These are phyloP conservation scores for Dissoconium aciculare DNA, from an alignment of 2,329 filamentous ascomycete species.

Conservation along the genomic window DNA sequence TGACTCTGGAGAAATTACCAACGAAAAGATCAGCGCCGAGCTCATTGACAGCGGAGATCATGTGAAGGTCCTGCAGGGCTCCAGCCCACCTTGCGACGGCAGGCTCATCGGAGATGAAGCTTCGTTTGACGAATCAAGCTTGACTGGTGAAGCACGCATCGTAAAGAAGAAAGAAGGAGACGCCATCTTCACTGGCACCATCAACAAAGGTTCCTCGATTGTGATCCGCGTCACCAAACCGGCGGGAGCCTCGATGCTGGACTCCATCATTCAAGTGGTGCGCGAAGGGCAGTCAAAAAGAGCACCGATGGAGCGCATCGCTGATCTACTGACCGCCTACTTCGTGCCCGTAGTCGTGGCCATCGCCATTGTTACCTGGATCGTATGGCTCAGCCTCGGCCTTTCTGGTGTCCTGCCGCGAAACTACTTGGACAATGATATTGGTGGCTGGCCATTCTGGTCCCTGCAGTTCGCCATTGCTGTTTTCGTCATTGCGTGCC, in stretches of 20 bases:
- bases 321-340: slow-evolving; percentile 57
- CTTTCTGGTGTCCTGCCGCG: slow-evolving; percentile 41
- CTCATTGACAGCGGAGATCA: slow-evolving; percentile 39
- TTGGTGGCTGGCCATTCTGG: slow-evolving; percentile 54
- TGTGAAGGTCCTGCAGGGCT: slow-evolving; percentile 61
- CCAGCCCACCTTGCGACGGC: slow-evolving; percentile 74
- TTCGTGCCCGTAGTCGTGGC: slow-evolving; percentile 61
- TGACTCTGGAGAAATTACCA: background rate
- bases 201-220: slow-evolving; percentile 54
- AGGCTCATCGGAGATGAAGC: slow-evolving; percentile 40
- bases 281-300: slow-evolving; percentile 62
- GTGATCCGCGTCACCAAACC: slow-evolving; percentile 49
- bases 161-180: slow-evolving; percentile 51
- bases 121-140: slow-evolving; percentile 73
- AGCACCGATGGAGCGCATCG: slow-evolving; percentile 61
- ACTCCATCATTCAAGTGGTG: slow-evolving; percentile 63
- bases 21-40: slow-evolving; percentile 30
- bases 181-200: slow-evolving; percentile 54
- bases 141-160: slow-evolving; percentile 60
- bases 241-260: slow-evolving; percentile 58
- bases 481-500: slow-evolving; percentile 76
- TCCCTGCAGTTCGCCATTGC: slow-evolving; percentile 72
- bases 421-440: slow-evolving; percentile 36
- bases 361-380: slow-evolving; percentile 55
- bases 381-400: slow-evolving; percentile 55